These are phyloP conservation scores for Fusarium burgessii DNA, from an alignment of 2,329 filamentous ascomycete species.

Conservation along the genomic window DNA sequence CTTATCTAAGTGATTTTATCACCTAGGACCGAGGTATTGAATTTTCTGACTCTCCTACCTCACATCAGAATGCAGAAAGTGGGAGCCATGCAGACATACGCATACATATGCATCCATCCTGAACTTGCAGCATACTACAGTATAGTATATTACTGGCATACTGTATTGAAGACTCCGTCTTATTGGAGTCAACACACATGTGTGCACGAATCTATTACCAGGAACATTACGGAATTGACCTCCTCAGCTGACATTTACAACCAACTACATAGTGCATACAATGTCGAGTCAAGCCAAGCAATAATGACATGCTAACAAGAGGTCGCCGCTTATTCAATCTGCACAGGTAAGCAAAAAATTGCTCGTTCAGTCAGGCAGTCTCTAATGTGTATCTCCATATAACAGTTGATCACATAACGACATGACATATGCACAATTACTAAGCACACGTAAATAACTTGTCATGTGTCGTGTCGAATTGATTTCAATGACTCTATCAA, in stretches of 20 bases:
- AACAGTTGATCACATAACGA: constrained; percentile 1
- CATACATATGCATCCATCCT: not conserved
- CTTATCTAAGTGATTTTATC: too few species aligned
- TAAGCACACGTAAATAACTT: not conserved
- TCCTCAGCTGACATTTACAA: not conserved
- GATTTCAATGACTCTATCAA: constrained; percentile 8
- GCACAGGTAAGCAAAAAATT: constrained; percentile 1
- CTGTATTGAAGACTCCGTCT: not conserved
- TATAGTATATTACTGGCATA: not conserved
- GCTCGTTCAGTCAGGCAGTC: not conserved
- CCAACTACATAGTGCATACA: not conserved
- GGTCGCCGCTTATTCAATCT: constrained; percentile 1
- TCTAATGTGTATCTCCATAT: not conserved
- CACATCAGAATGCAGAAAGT: not conserved
- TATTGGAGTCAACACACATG: not conserved
- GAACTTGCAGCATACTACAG: not conserved
- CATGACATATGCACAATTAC: not conserved
- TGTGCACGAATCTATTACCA: not conserved
- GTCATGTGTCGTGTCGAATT: constrained; percentile 1
- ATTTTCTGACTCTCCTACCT: constrained; percentile 1
- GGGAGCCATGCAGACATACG: not conserved
- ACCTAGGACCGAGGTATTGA: too few species aligned
- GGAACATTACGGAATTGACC: not conserved
- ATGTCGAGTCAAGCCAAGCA: not conserved
- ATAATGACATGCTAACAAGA: not conserved